Base-by-base conservation (phyloP, 805 yeast genomes). In the Candida pseudofarinosa region DNA sequence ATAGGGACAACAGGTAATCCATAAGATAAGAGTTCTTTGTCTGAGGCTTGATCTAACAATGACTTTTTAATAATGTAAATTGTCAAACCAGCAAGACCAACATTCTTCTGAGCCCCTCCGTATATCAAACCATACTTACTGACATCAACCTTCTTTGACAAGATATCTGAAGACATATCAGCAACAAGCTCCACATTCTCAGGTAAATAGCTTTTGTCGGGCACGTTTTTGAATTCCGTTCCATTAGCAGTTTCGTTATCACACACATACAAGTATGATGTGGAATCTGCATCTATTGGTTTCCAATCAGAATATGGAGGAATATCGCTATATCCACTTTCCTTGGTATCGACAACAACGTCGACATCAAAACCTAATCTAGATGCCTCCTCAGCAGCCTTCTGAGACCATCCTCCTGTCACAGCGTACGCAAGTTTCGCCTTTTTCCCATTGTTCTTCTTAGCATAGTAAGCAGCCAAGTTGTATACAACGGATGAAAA, bases 71-170 rank as follows among this genome's bases (percentile, higher is more conserved):
- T 83, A 55, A 93, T 91, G 63, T 89, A 91, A 48, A 93, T 75
- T 13, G 97, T 85, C 50, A 93, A 79, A 32, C 99, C 99, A 7
- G 99, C 97, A 58, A 93, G 71, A 42, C 99, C 99, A 59, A 93
- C 88, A 63, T 93, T 93, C 68, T 93, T 93, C 69, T 93, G 99
- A 19, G 98, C 99, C 49, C 99, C 99, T 15, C 97, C 99, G 79
- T 90, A 82, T 48, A 93, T 83, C 19, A 89, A 70, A 40, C 97
- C 98, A 59, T 79, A 91, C 63, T 87, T 83, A 43, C 86, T 70
- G 34, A 93, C 84, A 55, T 91, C 97, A 39, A 93, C 63, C 50
- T 77, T 69, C 52, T 85, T 83, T 17, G 96, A 87, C 51, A 93
- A 72, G 58, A 93, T 84, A 64, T 91, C 88, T 37, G 97, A 90